Base-by-base conservation (phyloP, 2,329 filamentous ascomycete genomes). In the Magnaporthiopsis rhizophila region DNA sequence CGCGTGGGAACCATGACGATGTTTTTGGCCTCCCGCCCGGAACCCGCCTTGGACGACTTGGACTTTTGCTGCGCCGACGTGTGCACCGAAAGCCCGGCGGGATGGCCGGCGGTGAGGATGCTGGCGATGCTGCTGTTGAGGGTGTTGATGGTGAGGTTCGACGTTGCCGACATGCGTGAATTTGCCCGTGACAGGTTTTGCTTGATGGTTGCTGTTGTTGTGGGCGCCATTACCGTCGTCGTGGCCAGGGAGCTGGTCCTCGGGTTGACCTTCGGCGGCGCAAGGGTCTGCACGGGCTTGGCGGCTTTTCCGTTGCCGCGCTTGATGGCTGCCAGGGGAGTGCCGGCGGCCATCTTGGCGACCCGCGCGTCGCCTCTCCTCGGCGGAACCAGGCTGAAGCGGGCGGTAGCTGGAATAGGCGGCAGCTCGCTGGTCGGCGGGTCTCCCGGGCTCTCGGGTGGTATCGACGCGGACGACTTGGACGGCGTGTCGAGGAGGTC, bases 101-200 rank as follows among this genome's bases (percentile, higher is more conserved):
- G 45, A 11, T 2, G 18, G 18, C 45, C 45, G 45, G 45, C 21
- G 18, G 45, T 53, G 1, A 53, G 21, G 18, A 53, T n/a, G 45
- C 45, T 53, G 45, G 45, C 45, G 45, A 53, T 53, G 45, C 69
- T 69, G 38, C 70, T 73, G 61, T 71, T 68, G 13, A 73, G 67
- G 3, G 74, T 78, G 57, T 74, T 73, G 11, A 69, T 69, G 0
- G 79, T 78, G 4, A 74, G 76, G 0, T 70, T 71, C 1, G 77
- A 77, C 3, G 68, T 68, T 8, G 72, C 74, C 4, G 81, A 81
- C 8, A 74, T 68, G 38, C 75, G 72, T 0, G 79, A 76, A 11
- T 67, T 66, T 0, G 67, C 67, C 21, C 67, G 67, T 0, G 34
- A 45, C 18, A 26, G 24, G 15, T 66, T 62, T 65, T 68, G 28